These are phyloP conservation scores for Suhomyces chickasaworum DNA, from an alignment of 1,139 yeast species.

Conservation along the genomic window DNA sequence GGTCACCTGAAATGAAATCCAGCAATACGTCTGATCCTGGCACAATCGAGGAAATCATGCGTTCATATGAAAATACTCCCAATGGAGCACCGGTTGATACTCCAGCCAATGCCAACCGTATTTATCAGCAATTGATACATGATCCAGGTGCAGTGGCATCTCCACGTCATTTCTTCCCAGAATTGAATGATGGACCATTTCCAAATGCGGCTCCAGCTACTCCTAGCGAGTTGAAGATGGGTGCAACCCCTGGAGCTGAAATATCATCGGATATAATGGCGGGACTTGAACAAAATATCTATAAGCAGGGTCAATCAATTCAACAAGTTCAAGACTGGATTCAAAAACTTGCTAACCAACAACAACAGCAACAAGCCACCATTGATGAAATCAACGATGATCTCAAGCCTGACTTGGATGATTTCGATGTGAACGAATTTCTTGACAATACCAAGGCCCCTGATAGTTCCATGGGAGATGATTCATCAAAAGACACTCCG, in stretches of 20 bases:
- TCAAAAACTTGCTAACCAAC: conserved; percentile 44
- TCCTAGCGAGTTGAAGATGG: conserved; percentile 14
- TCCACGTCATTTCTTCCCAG: conserved; percentile 39
- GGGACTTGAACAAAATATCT: conserved; percentile 47
- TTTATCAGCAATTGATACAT: conserved; percentile 36
- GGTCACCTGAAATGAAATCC: conserved; percentile 9
- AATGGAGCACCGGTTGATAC: conserved; percentile 12
- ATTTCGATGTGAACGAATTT: conserved; percentile 44
- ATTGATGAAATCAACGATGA: conserved; percentile 19
- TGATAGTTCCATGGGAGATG: neutral
- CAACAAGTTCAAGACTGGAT: conserved; percentile 65
- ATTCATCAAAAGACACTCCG: neutral
- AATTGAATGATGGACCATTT: conserved; percentile 24
- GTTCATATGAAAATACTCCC: conserved; percentile 33
- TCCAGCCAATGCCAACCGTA: conserved; percentile 26
- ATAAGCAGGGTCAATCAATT: conserved; percentile 55
- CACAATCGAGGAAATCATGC: conserved; percentile 41
- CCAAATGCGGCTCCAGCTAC: conserved; percentile 15
- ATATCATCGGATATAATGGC: conserved; percentile 25
- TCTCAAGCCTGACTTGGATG: conserved; percentile 28
- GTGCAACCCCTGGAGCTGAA: conserved; percentile 3
- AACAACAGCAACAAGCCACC: conserved; percentile 32
- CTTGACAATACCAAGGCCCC: conserved; percentile 20
- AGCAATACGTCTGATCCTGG: conserved; percentile 21
- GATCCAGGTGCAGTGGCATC: conserved; percentile 27